Evolutionary conservation across 2,329 filamentous ascomycete genomes (phyloP), one percentile per base, ranked within the genome.

Genomic region (Arthrobotrys megalospora): DNA sequence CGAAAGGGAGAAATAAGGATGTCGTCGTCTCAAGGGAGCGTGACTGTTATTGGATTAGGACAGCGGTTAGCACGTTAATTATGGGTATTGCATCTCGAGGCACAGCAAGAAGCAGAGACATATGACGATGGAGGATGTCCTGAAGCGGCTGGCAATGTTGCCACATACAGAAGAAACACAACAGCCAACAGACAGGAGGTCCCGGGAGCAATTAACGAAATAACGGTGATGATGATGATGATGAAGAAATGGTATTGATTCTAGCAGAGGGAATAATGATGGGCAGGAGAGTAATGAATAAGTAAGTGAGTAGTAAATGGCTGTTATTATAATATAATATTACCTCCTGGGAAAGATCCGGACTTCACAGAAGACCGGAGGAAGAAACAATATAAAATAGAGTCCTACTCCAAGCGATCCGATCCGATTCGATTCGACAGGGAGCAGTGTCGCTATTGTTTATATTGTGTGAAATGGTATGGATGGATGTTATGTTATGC

Each of bases 341-440:
- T 77, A 71, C 73, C 73, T 77, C 73, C 73, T 65, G 52, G 14
- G 32, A 66, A 71, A 60, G 41, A 67, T 70, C 65, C 43, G 65
- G 70, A 62, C 70, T 75, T 75, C 70, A 50, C 62, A 63, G 70
- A 66, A 63, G 53, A 12, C 60, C 36, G 28, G 66, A 62, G 38
- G n/a, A 66, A 48, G 19, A 50, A 50, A 58, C 32, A 41, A 58
- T 21, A 21, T 16, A 71, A 62, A 71, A 62, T 67, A 66, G 41
- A 62, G 65, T 64, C 45, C 62, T 62, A 38, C 52, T 41, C 47
- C 21, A 55, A 21, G 3, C 21, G 19, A 36, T 34, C n/a, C 50
- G 24, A 16, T 16, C n/a, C 24, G 24, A 28, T 53, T 58, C 21
- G 16, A 19, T 65, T 58, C 19, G 50, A 16, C 52, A 60, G 24